Percentiles rank a stretch among this genome's conserved stretches.
phyloP scores from a whole-genome alignment of 1,284 basidiomycete species.

The Puccinia coronata region DNA sequence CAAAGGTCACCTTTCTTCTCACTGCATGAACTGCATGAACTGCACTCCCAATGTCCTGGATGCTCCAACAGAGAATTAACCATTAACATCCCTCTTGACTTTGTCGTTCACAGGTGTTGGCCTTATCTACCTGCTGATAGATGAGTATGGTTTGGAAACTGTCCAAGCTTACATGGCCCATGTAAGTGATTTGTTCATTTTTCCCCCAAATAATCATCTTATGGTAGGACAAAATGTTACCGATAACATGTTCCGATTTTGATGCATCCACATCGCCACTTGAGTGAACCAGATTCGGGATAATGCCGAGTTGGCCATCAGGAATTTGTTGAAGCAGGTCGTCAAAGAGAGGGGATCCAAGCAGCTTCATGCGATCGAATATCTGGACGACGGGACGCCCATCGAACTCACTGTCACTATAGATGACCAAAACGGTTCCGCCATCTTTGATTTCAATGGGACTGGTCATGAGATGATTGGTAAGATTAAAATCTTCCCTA shows the following conservation, averaged over 20 bases:
- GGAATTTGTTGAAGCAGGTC: slow-evolving; percentile 78
- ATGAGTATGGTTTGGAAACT: slow-evolving; percentile 79
- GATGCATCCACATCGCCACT: too few relatives aligned
- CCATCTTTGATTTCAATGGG: slow-evolving; percentile 84
- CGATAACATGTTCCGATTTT: too few relatives aligned
- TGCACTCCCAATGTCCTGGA: too few relatives aligned
- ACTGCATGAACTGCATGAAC: not conserved
- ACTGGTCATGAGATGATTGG: slow-evolving; percentile 56
- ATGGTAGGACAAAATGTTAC: too few relatives aligned
- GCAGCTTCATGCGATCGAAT: slow-evolving; percentile 71
- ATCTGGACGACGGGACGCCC: slow-evolving; percentile 84
- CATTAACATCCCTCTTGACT: not conserved
- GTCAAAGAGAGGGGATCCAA: slow-evolving; percentile 67
- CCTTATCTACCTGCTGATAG: slow-evolving; percentile 66
- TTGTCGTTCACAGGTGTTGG: slow-evolving; percentile 53
- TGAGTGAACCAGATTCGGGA: slow-evolving; percentile 66
- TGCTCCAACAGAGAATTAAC: too few relatives aligned
- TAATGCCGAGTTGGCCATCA: slow-evolving; percentile 86
- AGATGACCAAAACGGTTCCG: slow-evolving; percentile 72
- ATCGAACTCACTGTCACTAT: slow-evolving; percentile 81
- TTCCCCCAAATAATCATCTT: not conserved
- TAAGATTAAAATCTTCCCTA: not conserved
- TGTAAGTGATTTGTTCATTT: slow-evolving; percentile 47
- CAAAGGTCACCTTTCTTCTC: slow-evolving; percentile 68
- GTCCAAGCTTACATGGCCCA: slow-evolving; percentile 92